Conservation (phyloP, 176 grass and related monocot species). For the Thinopyrum elongatum region DNA sequence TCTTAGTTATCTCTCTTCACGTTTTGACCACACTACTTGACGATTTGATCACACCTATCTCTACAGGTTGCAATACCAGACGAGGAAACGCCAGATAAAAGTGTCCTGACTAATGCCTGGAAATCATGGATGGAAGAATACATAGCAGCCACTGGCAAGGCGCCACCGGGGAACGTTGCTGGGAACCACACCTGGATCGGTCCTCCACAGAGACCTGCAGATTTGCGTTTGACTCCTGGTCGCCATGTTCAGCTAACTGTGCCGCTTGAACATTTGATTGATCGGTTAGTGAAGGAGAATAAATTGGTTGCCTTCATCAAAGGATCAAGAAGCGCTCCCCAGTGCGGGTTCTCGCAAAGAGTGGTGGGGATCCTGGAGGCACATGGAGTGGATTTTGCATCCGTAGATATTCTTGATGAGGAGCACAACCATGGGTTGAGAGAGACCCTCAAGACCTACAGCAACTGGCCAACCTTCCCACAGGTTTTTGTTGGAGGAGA, state of each 20-base stretch:
- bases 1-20: background rate
- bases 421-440: constrained; percentile 84
- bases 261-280: constrained; percentile 68
- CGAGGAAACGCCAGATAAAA: constrained; percentile 42
- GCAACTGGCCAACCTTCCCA: constrained; percentile 91
- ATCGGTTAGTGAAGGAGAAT: constrained; percentile 83
- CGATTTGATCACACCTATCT: background rate
- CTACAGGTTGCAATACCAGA: constrained; percentile 62
- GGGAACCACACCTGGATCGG: constrained; percentile 81
- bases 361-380: constrained; percentile 83
- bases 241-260: constrained; percentile 82
- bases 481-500: constrained; percentile 85
- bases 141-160: constrained; percentile 67
- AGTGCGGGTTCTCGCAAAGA: constrained; percentile 86
- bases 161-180: constrained; percentile 77
- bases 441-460: constrained; percentile 80
- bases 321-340: constrained; percentile 85
- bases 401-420: constrained; percentile 86
- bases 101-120: constrained; percentile 64
- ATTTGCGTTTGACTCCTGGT: constrained; percentile 74
- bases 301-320: constrained; percentile 98
- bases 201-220: constrained; percentile 49
- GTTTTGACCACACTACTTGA: background rate
- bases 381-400: constrained; percentile 70
- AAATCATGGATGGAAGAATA: constrained; percentile 97